Conservation (phyloP, 2,329 filamentous ascomycete genomes). For the Rhytidhysteron rufulum region DNA sequence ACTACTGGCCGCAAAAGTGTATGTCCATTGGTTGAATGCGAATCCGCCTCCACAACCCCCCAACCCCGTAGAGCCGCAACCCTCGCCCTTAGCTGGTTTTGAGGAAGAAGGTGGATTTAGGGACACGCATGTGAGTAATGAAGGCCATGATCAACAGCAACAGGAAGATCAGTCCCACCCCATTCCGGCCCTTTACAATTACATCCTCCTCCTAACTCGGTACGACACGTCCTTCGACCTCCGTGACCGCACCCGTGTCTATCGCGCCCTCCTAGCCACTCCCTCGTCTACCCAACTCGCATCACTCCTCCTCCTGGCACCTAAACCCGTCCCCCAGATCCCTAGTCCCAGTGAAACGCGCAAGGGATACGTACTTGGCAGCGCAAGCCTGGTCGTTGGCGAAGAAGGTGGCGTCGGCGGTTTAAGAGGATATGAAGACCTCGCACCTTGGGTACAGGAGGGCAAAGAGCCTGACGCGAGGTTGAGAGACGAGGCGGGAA, state of each 20-base stretch:
- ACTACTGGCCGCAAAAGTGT: conserved; percentile 91
- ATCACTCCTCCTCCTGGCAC: conserved; percentile 82
- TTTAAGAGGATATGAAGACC: conserved; percentile 71
- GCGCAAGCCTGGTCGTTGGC: conserved; percentile 79
- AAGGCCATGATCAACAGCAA: conserved; percentile 9
- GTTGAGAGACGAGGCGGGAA: conserved; percentile 59
- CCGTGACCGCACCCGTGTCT: conserved; percentile 84
- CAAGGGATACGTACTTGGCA: conserved; percentile 74
- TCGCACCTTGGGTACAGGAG: conserved; percentile 81
- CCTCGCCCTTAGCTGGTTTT: conserved; percentile 20
- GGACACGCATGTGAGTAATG: conserved; percentile 18
- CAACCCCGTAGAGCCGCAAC: conserved; percentile 28
- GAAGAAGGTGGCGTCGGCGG: conserved; percentile 66
- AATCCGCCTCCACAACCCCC: conserved; percentile 40
- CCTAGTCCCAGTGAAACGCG: conserved; percentile 84
- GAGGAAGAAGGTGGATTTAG: conserved; percentile 34
- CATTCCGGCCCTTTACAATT: conserved; percentile 76
- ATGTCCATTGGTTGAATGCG: conserved; percentile 79
- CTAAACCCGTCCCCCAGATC: conserved; percentile 88
- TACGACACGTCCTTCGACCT: conserved; percentile 96
- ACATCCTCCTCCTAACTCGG: conserved; percentile 77
- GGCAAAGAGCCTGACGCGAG: conserved; percentile 75
- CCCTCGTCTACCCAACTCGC: conserved; percentile 77
- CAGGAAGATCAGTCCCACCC: conserved; percentile 55
- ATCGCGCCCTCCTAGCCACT: conserved; percentile 75